Evolutionary conservation across 495 filamentous ascomycete genomes (phyloP).

Genomic region (Bacidia rubella): DNA sequence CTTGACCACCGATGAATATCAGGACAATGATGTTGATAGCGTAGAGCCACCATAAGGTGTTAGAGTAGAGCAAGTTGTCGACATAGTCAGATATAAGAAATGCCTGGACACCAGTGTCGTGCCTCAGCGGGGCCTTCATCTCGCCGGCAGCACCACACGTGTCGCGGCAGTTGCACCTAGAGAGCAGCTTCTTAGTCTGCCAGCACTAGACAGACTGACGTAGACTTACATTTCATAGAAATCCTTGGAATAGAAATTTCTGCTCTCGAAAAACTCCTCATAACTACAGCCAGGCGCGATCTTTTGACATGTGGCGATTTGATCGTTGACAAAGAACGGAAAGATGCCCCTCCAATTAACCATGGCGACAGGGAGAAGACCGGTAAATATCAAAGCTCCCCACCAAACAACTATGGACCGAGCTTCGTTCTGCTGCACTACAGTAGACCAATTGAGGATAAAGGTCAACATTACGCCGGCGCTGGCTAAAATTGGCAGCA

Average conservation of each 20-base stretch:
- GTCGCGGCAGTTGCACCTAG: not conserved
- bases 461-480: slow-evolving; percentile 1
- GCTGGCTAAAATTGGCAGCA: not conserved
- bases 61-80: not conserved
- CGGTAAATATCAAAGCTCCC: slow-evolving; percentile 11
- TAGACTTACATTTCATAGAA: not conserved
- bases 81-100: not conserved
- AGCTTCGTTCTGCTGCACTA: not conserved
- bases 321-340: not conserved
- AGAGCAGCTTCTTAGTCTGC: not conserved
- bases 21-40: not conserved
- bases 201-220: no score
- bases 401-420: slow-evolving; percentile 11
- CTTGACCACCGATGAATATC: not conserved
- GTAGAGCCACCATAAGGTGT: not conserved
- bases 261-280: no score
- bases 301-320: not conserved
- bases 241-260: no score
- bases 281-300: no score
- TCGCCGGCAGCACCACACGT: not conserved
- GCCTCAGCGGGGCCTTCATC: not conserved
- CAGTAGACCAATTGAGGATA: slow-evolving; percentile 1
- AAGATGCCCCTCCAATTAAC: not conserved
- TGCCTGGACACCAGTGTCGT: not conserved
- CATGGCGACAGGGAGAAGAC: slow-evolving; percentile 15